These are phyloP conservation scores for Brassica nigra DNA, from an alignment of 345 rosid species.

Conservation along the genomic window DNA sequence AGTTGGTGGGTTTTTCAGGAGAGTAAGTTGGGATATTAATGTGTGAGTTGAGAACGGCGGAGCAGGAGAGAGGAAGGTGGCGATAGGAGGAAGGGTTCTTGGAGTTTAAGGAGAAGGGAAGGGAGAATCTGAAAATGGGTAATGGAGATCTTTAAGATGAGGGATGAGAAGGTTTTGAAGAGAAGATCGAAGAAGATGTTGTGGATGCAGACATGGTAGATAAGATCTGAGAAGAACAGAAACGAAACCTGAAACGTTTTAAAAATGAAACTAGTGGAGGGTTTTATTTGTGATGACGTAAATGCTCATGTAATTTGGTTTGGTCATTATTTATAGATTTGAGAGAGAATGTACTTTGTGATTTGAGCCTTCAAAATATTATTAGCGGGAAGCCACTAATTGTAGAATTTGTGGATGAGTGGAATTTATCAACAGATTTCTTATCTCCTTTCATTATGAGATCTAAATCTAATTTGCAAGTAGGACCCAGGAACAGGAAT, in stretches of 20 bases:
- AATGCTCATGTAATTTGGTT: background rate
- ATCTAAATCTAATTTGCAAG: background rate
- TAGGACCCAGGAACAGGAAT: too few relatives aligned
- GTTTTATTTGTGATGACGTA: slow-evolving; percentile 2
- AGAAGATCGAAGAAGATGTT: slow-evolving; percentile 39
- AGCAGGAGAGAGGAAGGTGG: slow-evolving; percentile 41
- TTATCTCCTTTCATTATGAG: background rate
- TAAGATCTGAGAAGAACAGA: background rate
- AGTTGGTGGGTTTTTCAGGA: background rate
- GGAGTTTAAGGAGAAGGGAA: slow-evolving; percentile 38
- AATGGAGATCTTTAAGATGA: slow-evolving; percentile 33
- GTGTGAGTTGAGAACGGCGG: slow-evolving; percentile 35
- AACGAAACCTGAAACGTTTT: slow-evolving; percentile 16
- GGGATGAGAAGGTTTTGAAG: slow-evolving; percentile 29
- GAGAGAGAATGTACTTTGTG: background rate
- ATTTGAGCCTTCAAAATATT: background rate
- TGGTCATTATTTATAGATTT: background rate
- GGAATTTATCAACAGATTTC: background rate
- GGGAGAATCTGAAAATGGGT: slow-evolving; percentile 33
- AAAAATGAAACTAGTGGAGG: slow-evolving; percentile 10
- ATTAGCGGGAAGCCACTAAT: background rate
- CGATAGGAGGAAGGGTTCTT: slow-evolving; percentile 30
- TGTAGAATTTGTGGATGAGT: slow-evolving; percentile 2
- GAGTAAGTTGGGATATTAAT: slow-evolving; percentile 25
- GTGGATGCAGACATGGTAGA: slow-evolving; percentile 35